A percentile compares a stretch with the other conserved stretches of the same genome.
Conservation (phyloP, 169 alveolate species). For the Toxoplasma gondii region DNA sequence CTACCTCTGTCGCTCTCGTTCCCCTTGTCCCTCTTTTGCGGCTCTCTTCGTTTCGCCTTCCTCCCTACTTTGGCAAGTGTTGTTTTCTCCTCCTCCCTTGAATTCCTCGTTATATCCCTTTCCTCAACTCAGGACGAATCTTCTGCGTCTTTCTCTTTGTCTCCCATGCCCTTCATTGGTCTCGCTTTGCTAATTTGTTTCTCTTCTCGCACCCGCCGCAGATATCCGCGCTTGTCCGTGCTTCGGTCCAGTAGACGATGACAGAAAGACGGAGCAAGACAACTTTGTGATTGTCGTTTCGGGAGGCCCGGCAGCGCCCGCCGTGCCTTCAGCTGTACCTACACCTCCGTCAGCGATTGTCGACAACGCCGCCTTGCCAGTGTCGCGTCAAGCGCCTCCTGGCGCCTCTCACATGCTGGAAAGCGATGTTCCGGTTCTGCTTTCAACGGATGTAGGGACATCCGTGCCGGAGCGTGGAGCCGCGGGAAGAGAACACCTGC, state of each 20-base stretch:
- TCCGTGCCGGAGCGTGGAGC: no score
- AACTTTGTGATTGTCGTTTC: background rate
- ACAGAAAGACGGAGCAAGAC: background rate
- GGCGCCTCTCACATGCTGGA: no score
- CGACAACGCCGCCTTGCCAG: no score
- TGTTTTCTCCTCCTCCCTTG: no score
- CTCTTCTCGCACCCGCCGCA: background rate
- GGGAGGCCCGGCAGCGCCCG: background rate
- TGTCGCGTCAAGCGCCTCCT: no score
- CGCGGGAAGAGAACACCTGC: no score
- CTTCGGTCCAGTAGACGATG: background rate
- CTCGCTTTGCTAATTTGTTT: background rate
- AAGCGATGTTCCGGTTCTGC: no score
- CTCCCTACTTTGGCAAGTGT: background rate
- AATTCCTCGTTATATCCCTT: no score
- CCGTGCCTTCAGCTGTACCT: background rate
- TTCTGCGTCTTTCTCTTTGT: background rate
- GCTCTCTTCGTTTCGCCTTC: background rate
- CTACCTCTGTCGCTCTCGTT: background rate
- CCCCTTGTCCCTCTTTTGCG: background rate
- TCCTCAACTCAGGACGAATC: no score
- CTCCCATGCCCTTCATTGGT: background rate
- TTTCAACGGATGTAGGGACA: no score
- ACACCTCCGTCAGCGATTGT: no score
- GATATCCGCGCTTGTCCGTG: background rate